Conservation (phyloP, 2,329 filamentous ascomycete species). For the Xylaria sp. region DNA sequence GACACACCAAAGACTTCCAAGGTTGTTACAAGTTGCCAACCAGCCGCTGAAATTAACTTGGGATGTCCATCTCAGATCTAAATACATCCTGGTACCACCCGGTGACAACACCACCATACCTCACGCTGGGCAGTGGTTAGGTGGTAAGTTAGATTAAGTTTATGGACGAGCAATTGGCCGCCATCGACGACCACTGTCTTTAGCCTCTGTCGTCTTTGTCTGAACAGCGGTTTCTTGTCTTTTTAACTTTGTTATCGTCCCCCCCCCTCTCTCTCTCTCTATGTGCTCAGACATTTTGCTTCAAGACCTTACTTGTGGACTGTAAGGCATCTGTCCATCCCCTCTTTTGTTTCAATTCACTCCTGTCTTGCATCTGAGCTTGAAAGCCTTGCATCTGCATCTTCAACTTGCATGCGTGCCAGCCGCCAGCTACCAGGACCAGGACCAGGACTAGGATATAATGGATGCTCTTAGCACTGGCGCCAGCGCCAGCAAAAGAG, state of each 20-base stretch:
- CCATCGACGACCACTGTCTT: background rate
- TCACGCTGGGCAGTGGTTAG: background rate
- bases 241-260: background rate
- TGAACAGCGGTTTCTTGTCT: background rate
- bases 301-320: constrained; percentile 5
- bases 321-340: background rate
- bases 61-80: constrained; percentile 7
- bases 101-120: constrained; percentile 15
- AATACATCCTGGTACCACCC: constrained; percentile 1
- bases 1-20: background rate
- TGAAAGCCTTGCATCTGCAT: background rate
- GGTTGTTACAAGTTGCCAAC: background rate
- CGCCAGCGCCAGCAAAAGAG: constrained; percentile 38
- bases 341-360: background rate
- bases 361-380: constrained; percentile 6
- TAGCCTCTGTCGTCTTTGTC: constrained; percentile 11
- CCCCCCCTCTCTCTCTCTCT: background rate
- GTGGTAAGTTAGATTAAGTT: constrained; percentile 13
- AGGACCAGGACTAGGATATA: constrained; percentile 4
- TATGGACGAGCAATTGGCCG: constrained; percentile 2
- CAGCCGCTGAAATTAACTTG: background rate
- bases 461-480: constrained; percentile 45
- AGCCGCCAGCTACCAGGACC: constrained; percentile 15
- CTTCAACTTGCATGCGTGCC: constrained; percentile 17
- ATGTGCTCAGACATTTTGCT: constrained; percentile 3